A percentile compares a stretch with the other conserved stretches of the same genome.
Evolutionary conservation across 163 green algal genomes (phyloP).

Genomic region (Chloromonas sp.): DNA sequence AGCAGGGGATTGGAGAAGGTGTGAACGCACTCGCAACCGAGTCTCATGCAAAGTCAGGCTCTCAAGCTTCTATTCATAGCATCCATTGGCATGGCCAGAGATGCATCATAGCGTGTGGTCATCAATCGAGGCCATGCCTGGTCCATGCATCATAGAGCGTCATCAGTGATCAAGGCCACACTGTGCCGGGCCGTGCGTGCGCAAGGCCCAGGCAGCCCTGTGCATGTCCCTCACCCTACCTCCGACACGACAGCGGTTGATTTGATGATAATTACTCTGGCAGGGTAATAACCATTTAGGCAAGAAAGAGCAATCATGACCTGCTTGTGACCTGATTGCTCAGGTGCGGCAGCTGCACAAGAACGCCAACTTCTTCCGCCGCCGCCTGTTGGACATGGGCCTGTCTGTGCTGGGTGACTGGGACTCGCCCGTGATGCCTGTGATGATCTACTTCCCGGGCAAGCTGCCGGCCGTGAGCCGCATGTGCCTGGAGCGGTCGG

Average conservation of each 20-base stretch:
- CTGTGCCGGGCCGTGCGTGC: not conserved
- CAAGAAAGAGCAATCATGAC: not conserved
- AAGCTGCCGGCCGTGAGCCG: constrained; percentile 48
- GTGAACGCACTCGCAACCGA: not conserved
- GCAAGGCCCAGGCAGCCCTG: too few relatives aligned
- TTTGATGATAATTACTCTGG: not conserved
- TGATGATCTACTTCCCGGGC: constrained; percentile 90
- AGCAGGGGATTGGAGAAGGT: constrained; percentile 71
- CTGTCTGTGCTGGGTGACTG: constrained; percentile 87
- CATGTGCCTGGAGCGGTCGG: constrained; percentile 56
- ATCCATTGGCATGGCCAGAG: not conserved
- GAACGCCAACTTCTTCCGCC: constrained; percentile 90
- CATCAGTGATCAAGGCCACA: not conserved
- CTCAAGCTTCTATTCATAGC: not conserved
- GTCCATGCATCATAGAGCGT: too few relatives aligned
- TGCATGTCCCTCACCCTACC: too few relatives aligned
- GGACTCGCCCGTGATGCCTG: constrained; percentile 93
- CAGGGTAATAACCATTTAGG: not conserved
- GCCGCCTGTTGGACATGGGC: constrained; percentile 68
- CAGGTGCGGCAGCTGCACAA: constrained; percentile 77
- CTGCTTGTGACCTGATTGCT: not conserved
- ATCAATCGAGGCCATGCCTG: too few relatives aligned
- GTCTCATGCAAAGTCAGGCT: not conserved
- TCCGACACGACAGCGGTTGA: not conserved
- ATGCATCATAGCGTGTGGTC: not conserved